A percentile compares a stretch with the other conserved stretches of the same genome.
These are phyloP conservation scores for Psilocybe cubensis DNA, from an alignment of 768 basidiomycete genomes.

Conservation along the genomic window DNA sequence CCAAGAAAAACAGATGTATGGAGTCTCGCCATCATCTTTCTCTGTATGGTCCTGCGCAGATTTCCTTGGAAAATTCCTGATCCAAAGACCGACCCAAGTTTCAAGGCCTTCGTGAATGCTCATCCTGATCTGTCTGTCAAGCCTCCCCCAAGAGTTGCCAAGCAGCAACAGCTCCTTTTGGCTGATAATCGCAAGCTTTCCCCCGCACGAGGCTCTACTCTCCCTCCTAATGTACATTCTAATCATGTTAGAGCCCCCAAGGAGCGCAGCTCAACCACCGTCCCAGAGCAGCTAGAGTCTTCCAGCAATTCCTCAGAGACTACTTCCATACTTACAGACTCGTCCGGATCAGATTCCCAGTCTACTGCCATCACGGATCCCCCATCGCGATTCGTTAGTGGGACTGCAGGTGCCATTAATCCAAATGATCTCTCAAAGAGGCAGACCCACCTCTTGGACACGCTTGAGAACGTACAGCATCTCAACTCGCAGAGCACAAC, in stretches of 20 bases:
- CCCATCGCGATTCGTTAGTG: conserved; percentile 46
- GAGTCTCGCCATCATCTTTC: conserved; percentile 97
- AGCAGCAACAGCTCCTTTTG: conserved; percentile 18
- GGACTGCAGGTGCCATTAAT: conserved; percentile 22
- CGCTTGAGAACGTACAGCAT: conserved; percentile 14
- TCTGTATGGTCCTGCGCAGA: conserved; percentile 96
- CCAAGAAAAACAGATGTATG: conserved; percentile 98
- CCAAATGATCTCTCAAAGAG: conserved; percentile 30
- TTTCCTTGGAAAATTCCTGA: conserved; percentile 99
- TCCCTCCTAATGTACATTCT: conserved; percentile 31
- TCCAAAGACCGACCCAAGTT: conserved; percentile 88
- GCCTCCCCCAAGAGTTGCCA: conserved; percentile 40
- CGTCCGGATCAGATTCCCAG: conserved; percentile 41
- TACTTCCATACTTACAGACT: conserved; percentile 46
- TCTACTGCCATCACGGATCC: conserved; percentile 54
- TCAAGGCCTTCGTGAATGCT: conserved; percentile 88
- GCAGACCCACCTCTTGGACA: conserved; percentile 16
- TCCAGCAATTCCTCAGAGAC: conserved; percentile 45
- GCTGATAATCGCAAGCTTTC: conserved; percentile 17
- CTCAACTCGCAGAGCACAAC: conserved; percentile 35
- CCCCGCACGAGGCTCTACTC: conserved; percentile 38
- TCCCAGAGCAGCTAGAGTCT: conserved; percentile 30
- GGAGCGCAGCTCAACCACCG: conserved; percentile 37
- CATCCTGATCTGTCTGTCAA: conserved; percentile 82
- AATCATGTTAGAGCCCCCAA: conserved; percentile 25